These are phyloP conservation scores for Claviceps sp. DNA, from an alignment of 2,329 filamentous ascomycete genomes.

Conservation along the genomic window DNA sequence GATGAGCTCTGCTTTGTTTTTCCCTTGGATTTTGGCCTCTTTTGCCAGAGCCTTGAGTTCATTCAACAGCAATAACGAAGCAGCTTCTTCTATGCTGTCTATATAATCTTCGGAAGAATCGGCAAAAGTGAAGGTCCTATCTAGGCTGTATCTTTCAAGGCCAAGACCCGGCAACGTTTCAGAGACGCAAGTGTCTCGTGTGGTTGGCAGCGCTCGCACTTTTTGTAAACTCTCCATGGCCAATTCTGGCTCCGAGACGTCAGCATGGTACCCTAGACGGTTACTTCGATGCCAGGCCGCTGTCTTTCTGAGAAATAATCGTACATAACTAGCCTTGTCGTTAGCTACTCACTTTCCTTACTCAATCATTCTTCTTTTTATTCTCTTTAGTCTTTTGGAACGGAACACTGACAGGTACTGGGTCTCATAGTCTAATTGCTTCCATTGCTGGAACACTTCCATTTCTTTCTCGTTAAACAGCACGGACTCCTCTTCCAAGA, in stretches of 20 bases:
- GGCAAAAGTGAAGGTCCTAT: conserved; percentile 58
- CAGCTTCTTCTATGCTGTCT: conserved; percentile 68
- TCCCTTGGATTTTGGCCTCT: conserved; percentile 74
- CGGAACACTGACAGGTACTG: conserved; percentile 65
- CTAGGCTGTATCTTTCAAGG: conserved; percentile 32
- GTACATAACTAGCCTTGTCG: conserved; percentile 54
- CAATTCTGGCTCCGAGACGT: conserved; percentile 59
- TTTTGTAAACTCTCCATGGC: conserved; percentile 55
- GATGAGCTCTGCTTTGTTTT: conserved; percentile 72
- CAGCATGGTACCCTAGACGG: conserved; percentile 65
- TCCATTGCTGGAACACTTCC: conserved; percentile 66
- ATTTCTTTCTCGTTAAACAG: conserved; percentile 73
- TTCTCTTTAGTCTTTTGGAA: neutral
- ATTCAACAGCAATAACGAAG: conserved; percentile 67
- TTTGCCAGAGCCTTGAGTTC: conserved; percentile 77
- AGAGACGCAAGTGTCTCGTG: conserved; percentile 4
- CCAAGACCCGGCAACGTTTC: conserved; percentile 18
- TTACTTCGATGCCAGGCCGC: conserved; percentile 79
- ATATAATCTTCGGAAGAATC: conserved; percentile 65
- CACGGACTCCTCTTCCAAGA: conserved; percentile 77
- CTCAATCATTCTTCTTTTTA: neutral
- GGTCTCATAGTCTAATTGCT: conserved; percentile 60
- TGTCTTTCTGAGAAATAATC: conserved; percentile 84
- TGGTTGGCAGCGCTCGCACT: conserved; percentile 37
- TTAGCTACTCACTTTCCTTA: neutral